phyloP scores from a whole-genome alignment of 768 basidiomycete species.

The Trametes villosa region DNA sequence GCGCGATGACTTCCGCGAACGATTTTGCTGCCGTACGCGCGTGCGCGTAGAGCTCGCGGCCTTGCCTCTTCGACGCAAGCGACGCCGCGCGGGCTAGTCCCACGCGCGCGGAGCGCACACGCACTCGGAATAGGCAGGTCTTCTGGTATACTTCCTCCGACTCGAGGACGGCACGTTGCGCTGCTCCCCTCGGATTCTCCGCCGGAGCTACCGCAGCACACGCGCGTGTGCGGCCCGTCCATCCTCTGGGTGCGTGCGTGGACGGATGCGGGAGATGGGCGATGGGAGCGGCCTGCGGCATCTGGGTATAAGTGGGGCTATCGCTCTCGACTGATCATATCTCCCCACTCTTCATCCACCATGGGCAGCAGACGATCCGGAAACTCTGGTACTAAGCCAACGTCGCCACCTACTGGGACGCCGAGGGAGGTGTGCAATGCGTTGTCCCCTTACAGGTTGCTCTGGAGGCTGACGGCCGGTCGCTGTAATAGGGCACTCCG shows the following conservation, averaged over 20 bases:
- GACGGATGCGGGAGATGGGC: not conserved
- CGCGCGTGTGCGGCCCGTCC: not conserved
- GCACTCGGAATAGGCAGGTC: not conserved
- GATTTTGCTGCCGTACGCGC: no score
- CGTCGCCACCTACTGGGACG: no score
- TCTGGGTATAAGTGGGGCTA: not conserved
- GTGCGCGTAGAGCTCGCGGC: not conserved
- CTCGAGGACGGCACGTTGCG: slow-evolving; percentile 9
- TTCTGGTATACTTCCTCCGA: not conserved
- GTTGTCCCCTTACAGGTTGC: no score
- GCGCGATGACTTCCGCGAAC: no score
- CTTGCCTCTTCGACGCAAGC: not conserved
- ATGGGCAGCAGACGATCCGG: no score
- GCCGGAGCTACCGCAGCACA: slow-evolving; percentile 14
- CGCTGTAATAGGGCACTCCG: not conserved
- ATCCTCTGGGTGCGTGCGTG: not conserved
- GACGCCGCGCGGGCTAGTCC: no score
- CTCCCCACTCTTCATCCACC: not conserved
- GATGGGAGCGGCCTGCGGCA: not conserved
- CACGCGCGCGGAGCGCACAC: not conserved
- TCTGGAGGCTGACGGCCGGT: not conserved
- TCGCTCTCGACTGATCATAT: not conserved
- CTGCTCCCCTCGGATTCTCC: not conserved
- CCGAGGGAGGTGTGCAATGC: no score
- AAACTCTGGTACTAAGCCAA: no score